Percentiles rank a stretch among this genome's conserved stretches.
Conservation (phyloP, 2,329 filamentous ascomycete genomes). For the Ceratocystis smalleyi region DNA sequence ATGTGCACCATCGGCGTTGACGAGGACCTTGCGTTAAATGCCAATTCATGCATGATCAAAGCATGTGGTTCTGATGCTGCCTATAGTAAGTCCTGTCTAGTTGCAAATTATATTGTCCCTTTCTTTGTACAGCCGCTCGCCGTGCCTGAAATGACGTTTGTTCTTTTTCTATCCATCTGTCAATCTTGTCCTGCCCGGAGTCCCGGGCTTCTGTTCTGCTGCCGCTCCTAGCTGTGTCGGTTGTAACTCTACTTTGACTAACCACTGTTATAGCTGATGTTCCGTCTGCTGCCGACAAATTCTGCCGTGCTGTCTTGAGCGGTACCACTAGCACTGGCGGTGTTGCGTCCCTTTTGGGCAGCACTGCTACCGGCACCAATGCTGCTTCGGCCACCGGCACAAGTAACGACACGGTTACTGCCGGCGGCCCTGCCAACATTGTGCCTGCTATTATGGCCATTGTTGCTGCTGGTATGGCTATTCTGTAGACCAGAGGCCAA, state of each 20-base stretch:
- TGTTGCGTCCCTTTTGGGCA: constrained; percentile 11
- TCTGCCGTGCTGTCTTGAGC: constrained; percentile 14
- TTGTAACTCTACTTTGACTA: constrained; percentile 12
- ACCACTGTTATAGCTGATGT: constrained; percentile 24
- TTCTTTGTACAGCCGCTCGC: no score
- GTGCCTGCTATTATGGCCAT: background rate
- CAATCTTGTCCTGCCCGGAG: no score
- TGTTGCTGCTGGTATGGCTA: constrained; percentile 9
- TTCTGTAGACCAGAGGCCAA: background rate
- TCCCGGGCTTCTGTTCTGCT: no score
- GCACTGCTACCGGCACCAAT: constrained; percentile 9
- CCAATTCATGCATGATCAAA: constrained; percentile 25
- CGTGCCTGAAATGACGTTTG: no score
- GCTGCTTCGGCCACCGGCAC: constrained; percentile 1
- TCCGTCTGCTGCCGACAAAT: constrained; percentile 24
- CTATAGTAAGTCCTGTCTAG: constrained; percentile 24
- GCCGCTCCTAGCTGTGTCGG: no score
- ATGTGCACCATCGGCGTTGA: constrained; percentile 26
- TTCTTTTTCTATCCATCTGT: no score
- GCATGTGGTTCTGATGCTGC: constrained; percentile 26
- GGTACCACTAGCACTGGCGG: background rate
- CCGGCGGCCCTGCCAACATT: constrained; percentile 7
- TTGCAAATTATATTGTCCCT: background rate
- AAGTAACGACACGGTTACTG: constrained; percentile 16
- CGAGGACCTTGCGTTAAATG: constrained; percentile 22